Evolutionary conservation across 768 basidiomycete genomes (phyloP), one percentile per base, ranked within the genome.

Genomic region (Postia placenta): DNA sequence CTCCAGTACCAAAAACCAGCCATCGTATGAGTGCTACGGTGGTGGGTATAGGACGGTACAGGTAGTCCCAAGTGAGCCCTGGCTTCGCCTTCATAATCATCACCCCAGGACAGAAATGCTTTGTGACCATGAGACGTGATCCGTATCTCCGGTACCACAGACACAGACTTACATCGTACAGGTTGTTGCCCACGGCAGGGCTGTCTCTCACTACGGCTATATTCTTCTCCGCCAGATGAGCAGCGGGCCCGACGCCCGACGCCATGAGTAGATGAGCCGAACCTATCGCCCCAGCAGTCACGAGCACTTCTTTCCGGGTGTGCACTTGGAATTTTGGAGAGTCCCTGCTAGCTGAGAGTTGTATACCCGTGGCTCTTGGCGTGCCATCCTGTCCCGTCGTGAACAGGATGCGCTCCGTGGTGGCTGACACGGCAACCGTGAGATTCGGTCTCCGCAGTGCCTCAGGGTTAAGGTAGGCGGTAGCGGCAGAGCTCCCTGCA

Each of bases 121-220:
- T 36, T 33, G 24, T n/a, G n/a, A n/a, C n/a, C n/a, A 20, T 5
- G 41, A 23, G 24, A 27, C 14, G 5, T 11, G 22, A 11, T 12
- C 5, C 6, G 22, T 11, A 44, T 11, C 23, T 15, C 7, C 20
- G 17, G 3, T 25, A 20, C 27, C 38, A 27, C 5, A 17, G 19
- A 27, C n/a, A n/a, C 15, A 3, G 7, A 47, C 56, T 17, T 36
- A 57, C 56, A 25, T 65, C 65, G 11, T 42, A 45, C 20, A 65
- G 38, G 33, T 65, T 56, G 24, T 48, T 27, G 1, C 65, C 65
- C 2, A 66, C 64, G 1, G 50, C 56, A 2, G 64, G 62, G 5
- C 60, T 47, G 47, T 63, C 47, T 11, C 43, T 28, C n/a, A 61
- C 39, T n/a, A 55, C 24, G 1, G 40, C 26, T 22, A 66, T 56